A percentile compares a stretch with the other conserved stretches of the same genome.
Conservation (phyloP, 371 early-diverging fungal genomes). For the Rhizopus microsporus region DNA sequence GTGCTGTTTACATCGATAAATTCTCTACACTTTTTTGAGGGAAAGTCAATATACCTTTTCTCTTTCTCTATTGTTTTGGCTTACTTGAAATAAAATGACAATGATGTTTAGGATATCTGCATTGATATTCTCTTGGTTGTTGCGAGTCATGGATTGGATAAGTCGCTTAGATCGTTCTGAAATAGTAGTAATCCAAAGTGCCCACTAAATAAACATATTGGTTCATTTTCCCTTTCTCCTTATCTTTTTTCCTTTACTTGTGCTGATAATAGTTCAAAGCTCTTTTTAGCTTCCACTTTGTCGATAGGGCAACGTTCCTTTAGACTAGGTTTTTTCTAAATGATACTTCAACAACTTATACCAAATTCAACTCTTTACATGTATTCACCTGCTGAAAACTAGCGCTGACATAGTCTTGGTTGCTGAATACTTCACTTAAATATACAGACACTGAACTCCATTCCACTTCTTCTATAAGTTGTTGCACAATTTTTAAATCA, state of each 20-base stretch:
- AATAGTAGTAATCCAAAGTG: constrained; percentile 9
- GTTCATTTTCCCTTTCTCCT: background rate
- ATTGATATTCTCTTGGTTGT: constrained; percentile 12
- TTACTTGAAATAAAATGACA: constrained; percentile 42
- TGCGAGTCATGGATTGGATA: constrained; percentile 8
- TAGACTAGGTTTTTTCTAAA: background rate
- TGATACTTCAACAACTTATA: background rate
- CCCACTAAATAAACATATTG: constrained; percentile 9
- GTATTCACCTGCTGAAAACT: constrained; percentile 22
- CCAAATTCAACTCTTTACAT: background rate
- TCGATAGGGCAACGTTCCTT: constrained; percentile 17
- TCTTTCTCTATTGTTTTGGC: background rate
- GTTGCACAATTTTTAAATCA: background rate
- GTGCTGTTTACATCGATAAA: constrained; percentile 14
- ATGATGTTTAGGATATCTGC: constrained; percentile 25
- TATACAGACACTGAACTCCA: constrained; percentile 35
- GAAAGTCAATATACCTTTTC: background rate
- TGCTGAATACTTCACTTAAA: constrained; percentile 14
- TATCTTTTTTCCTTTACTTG: too few relatives aligned
- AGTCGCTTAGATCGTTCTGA: constrained; percentile 8
- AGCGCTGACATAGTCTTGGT: constrained; percentile 6
- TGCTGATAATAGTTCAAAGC: constrained; percentile 10
- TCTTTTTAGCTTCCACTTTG: constrained; percentile 17
- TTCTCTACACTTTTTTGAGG: constrained; percentile 21
- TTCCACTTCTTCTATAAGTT: background rate